Base-by-base conservation (phyloP, 2,329 filamentous ascomycete species). In the Fusarium sp. region DNA sequence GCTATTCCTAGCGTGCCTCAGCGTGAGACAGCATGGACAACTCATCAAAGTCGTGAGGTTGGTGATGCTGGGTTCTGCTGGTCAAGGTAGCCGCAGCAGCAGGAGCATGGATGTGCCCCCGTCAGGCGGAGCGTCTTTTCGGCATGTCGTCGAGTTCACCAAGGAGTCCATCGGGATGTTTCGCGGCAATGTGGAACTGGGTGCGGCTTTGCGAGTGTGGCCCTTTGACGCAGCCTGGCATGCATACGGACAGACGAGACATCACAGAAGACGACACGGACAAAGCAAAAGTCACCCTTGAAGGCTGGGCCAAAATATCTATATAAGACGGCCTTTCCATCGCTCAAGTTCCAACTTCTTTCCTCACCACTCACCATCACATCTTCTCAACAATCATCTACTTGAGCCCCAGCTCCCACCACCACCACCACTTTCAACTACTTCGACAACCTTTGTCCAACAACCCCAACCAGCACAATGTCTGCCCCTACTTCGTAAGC, bases 401-500 rank as follows among this genome's bases (percentile, higher is more conserved):
- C 65, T 77, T 63, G 67, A 76, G 61, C 75, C 74, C 67, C 67
- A 74, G 66, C 72, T 72, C 66, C 69, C 65, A 67, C 58, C 67
- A 70, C 57, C 69, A 68, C 62, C 64, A 59, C 61, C 45, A 65
- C 61, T 63, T 61, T 60, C 54, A 76, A 69, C 18, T 56, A 48
- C 27, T 62, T 74, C 54, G 67, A 72, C 75, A 67, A 71, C 65
- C 62, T 68, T 70, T 71, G 61, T 72, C 73, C 69, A 65, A 64
- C 39, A 35, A 69, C 62, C 65, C 58, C 71, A 71, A 71, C 61
- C 60, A 75, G 59, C 73, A 75, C 57, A 77, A 75, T 79, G 77
- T 79, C 77, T 79, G 76, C 77, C 69, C 77, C 77, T 62, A 75
- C 72, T 45, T 67, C 69, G 77, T 79, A 79, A 79, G 77, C 60